Evolutionary conservation across 1,284 basidiomycete genomes (phyloP), one percentile per base, ranked within the genome.

Genomic region (Sporisorium graminicola): DNA sequence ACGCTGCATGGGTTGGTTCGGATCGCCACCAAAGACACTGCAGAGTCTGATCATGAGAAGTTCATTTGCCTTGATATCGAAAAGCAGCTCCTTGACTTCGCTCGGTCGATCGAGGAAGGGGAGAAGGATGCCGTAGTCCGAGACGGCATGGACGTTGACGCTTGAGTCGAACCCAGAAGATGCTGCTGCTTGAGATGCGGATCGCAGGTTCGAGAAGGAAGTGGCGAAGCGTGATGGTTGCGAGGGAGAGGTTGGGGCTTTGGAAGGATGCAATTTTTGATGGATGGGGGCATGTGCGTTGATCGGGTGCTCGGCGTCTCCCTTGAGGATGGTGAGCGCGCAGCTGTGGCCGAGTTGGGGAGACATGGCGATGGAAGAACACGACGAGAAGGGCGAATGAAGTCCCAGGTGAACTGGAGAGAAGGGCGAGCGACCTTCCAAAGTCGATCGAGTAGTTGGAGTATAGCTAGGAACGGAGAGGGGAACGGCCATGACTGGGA

Each of bases 41-140:
- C 74, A 76, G 26, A 76, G 62, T 14, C 62, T 43, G 24, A 54
- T 56, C 60, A 68, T 58, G 54, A 76, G 74, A 2, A 62, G 16
- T 10, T 72, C 52, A 47, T 76, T 76, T 40, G 74, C 51, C 49
- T 59, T 72, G 4, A 65, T 76, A 1, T 72, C 65, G 26, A 76
- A 76, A 40, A 75, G 63, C 9, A 79, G 63, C 53, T 74, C 67
- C 31, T 64, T 63, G 13, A 77, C 74, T 29, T 79, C 77, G 14
- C 22, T 49, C 7, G 74, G 70, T 35, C 77, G 70, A 13, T 79
- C 53, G 44, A 79, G 65, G 47, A 79, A 79, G 47, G 77, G 77
- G 5, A 79, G 68, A 3, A 79, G 60, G 59, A 77, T 55, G 16
- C 74, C 69, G n/a, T 65, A 26, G 35, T 76, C 69, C 8, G 68